Base-by-base conservation (phyloP, 208 protist species). In the Trypanosoma vivax region DNA sequence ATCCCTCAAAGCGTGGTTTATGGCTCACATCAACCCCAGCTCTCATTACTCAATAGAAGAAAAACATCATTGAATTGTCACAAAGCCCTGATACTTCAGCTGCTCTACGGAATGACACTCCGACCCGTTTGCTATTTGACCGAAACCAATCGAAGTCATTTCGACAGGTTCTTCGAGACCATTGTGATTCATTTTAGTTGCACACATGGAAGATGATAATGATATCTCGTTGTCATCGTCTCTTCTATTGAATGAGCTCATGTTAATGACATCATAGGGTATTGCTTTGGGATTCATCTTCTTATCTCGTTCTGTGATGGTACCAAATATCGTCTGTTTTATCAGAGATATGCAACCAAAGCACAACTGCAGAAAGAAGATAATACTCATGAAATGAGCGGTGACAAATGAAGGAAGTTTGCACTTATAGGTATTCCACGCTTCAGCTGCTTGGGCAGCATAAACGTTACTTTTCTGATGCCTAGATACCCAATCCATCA, bases 351-450 rank as follows among this genome's bases (percentile, higher is more conserved):
- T 79, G 1, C 81, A 3, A 50, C 67, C 55, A 11, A 66, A 68
- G 3, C 64, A 47, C 23, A 83, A 58, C 27, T 87, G 71, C 41
- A 82, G 42, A n/a, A 83, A 19, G 6, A 92, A 37, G 21, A 92
- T 21, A 40, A 92, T 65, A 19, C 50, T 61, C 58, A 92, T 70
- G 30, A 89, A 69, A 56, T 92, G 88, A 0, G 75, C 76, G 35
- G 63, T 59, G 25, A 89, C 51, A 51, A 92, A 92, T 23, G 69
- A 70, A 24, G 76, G 38, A 0, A 76, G 31, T 30, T 64, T 47
- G 3, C 39, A 42, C 18, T 54, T 67, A 48, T 72, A 49, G 25
- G 38, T 33, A 5, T 41, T 54, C 65, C 65, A 72, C 9, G 59
- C 13, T 21, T 24, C 33, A 13, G 29, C n/a, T 16, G 49, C 28